phyloP scores from a whole-genome alignment of 345 rosid species.

The Populus alba region DNA sequence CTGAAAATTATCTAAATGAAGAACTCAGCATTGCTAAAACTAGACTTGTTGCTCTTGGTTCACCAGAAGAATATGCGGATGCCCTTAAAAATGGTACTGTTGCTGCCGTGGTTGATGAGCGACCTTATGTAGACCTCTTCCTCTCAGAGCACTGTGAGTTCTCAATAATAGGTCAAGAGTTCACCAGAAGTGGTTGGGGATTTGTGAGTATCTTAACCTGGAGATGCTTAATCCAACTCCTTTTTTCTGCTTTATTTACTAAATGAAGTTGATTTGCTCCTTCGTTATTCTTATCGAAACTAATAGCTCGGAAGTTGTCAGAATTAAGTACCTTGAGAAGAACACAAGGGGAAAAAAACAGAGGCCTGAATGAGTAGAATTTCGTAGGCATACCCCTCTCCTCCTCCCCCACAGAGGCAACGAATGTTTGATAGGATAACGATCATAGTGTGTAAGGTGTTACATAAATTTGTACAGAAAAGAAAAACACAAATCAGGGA shows the following conservation, averaged over 20 bases:
- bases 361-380: background rate
- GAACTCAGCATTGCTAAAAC: slow-evolving; percentile 69
- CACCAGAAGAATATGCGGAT: slow-evolving; percentile 66
- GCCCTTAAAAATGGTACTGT: slow-evolving; percentile 74
- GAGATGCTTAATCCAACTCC: background rate
- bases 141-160: slow-evolving; percentile 66
- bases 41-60: slow-evolving; percentile 73
- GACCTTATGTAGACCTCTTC: slow-evolving; percentile 69
- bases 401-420: too few species aligned
- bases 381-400: too few species aligned
- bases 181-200: slow-evolving; percentile 88
- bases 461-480: background rate
- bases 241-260: background rate
- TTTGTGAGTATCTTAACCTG: slow-evolving; percentile 61
- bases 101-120: slow-evolving; percentile 81
- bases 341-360: too few species aligned
- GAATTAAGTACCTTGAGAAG: background rate
- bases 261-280: background rate
- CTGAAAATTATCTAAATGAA: slow-evolving; percentile 67
- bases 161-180: slow-evolving; percentile 74
- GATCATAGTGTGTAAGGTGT: background rate
- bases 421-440: background rate
- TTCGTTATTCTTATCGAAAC: background rate
- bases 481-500: background rate
- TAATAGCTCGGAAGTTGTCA: background rate